phyloP scores from a whole-genome alignment of 345 rosid genomes.

The Carallia pectinifolia region DNA sequence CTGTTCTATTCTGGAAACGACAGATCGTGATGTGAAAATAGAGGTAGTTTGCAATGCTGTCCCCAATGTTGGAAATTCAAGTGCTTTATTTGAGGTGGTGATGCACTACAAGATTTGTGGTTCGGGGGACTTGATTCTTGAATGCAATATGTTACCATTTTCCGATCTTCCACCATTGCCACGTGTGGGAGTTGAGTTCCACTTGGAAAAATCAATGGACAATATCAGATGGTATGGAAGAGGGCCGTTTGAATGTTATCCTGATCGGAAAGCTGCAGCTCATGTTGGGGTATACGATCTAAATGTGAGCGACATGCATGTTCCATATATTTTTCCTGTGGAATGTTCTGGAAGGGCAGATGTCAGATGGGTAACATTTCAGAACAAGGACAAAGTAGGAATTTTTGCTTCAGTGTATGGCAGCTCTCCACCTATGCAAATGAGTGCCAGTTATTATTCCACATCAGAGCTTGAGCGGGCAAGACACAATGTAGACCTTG shows the following conservation, averaged over 20 bases:
- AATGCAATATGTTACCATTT: slow-evolving; percentile 59
- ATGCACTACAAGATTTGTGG: slow-evolving; percentile 58
- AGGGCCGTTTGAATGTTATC: slow-evolving; percentile 98
- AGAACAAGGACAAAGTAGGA: slow-evolving; percentile 67
- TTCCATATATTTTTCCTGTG: slow-evolving; percentile 92
- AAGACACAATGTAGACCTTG: slow-evolving; percentile 66
- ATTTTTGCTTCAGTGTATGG: slow-evolving; percentile 76
- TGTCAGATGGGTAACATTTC: slow-evolving; percentile 89
- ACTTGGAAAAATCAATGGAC: slow-evolving; percentile 66
- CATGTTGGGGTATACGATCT: slow-evolving; percentile 69
- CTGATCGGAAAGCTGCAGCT: slow-evolving; percentile 95
- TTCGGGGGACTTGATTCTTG: slow-evolving; percentile 75
- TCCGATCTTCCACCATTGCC: slow-evolving; percentile 85
- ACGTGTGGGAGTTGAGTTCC: slow-evolving; percentile 81
- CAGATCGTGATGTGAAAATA: slow-evolving; percentile 49
- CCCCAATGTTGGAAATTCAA: slow-evolving; percentile 29
- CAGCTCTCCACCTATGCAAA: slow-evolving; percentile 82
- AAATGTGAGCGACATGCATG: slow-evolving; percentile 72
- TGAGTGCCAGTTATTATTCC: slow-evolving; percentile 84
- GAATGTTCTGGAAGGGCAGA: slow-evolving; percentile 90
- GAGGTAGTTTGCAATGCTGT: slow-evolving; percentile 48
- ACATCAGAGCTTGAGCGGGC: slow-evolving; percentile 70
- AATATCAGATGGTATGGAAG: slow-evolving; percentile 79
- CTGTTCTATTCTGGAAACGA: slow-evolving; percentile 49
- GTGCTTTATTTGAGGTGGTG: slow-evolving; percentile 50